A percentile compares a stretch with the other conserved stretches of the same genome.
These are phyloP conservation scores for Lactarius psammicola DNA, from an alignment of 768 basidiomycete genomes.

Conservation along the genomic window DNA sequence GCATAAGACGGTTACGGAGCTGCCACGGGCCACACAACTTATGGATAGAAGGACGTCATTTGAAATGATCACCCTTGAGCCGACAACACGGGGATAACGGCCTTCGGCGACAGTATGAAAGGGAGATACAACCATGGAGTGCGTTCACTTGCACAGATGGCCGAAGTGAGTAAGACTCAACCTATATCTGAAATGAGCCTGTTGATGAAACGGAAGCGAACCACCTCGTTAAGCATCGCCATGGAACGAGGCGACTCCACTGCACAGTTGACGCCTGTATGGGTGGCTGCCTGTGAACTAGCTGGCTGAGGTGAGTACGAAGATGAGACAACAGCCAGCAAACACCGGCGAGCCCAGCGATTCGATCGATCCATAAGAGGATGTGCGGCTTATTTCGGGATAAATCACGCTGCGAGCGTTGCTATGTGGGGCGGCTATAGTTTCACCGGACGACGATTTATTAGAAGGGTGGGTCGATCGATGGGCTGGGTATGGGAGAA, in stretches of 20 bases:
- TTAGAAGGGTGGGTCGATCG: background rate
- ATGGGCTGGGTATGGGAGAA: background rate
- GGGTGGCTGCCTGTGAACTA: background rate
- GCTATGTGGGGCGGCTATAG: background rate
- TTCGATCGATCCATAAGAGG: conserved; percentile 1
- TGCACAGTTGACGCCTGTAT: conserved; percentile 4
- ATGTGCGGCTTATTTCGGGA: conserved; percentile 11
- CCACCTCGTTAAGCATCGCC: background rate
- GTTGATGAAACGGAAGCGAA: background rate
- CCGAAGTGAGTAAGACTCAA: background rate
- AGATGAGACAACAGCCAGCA: background rate
- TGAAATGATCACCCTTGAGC: conserved; percentile 4
- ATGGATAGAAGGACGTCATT: conserved; percentile 6
- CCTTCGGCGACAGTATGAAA: conserved; percentile 8
- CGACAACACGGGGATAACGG: conserved; percentile 16
- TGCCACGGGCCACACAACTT: background rate
- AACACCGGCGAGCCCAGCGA: background rate
- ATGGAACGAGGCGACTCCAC: conserved; percentile 2
- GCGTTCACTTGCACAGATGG: background rate
- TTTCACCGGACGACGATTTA: background rate
- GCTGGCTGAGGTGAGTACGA: background rate
- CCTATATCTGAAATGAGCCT: conserved; percentile 10
- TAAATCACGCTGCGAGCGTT: background rate
- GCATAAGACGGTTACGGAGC: background rate
- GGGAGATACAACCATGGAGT: conserved; percentile 7